phyloP scores from a whole-genome alignment of 2,329 filamentous ascomycete genomes.

The Fusarium sp. region DNA sequence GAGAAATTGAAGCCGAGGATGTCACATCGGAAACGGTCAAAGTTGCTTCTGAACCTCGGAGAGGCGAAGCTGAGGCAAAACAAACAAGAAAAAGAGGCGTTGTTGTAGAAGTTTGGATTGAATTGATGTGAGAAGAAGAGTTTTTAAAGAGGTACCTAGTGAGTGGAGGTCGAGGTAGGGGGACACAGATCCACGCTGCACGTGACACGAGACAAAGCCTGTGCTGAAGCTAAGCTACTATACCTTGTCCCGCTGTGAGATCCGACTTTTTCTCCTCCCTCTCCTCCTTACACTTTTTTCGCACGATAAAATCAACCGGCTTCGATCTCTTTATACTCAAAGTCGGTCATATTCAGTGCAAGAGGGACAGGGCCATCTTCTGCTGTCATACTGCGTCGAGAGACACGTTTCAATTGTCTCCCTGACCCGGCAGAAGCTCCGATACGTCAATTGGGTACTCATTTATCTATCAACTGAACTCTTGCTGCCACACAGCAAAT shows the following conservation, averaged over 20 bases:
- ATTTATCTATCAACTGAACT: neutral
- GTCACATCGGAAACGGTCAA: slow-evolving; percentile 15
- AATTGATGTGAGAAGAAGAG: slow-evolving; percentile 7
- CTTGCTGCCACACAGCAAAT: neutral
- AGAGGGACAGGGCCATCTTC: slow-evolving; percentile 56
- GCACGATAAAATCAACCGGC: slow-evolving; percentile 73
- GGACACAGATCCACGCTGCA: slow-evolving; percentile 32
- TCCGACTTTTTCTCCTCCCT: slow-evolving; percentile 28
- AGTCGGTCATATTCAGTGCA: slow-evolving; percentile 71
- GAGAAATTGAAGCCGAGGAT: slow-evolving; percentile 1
- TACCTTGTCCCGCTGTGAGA: neutral
- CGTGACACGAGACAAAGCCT: slow-evolving; percentile 36
- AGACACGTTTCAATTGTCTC: slow-evolving; percentile 39
- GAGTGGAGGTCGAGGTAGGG: neutral
- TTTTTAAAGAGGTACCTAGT: slow-evolving; percentile 8
- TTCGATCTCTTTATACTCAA: slow-evolving; percentile 59
- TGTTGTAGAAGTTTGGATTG: slow-evolving; percentile 9
- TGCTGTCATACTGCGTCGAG: slow-evolving; percentile 38
- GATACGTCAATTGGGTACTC: slow-evolving; percentile 37
- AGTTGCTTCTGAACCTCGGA: slow-evolving; percentile 10
- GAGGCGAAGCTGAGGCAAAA: slow-evolving; percentile 3
- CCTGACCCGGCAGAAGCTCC: slow-evolving; percentile 45
- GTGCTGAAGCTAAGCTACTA: neutral
- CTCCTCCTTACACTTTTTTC: slow-evolving; percentile 56
- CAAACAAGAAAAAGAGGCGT: neutral